These are phyloP conservation scores for Nemania abortiva DNA, from an alignment of 2,329 filamentous ascomycete genomes.

Conservation along the genomic window DNA sequence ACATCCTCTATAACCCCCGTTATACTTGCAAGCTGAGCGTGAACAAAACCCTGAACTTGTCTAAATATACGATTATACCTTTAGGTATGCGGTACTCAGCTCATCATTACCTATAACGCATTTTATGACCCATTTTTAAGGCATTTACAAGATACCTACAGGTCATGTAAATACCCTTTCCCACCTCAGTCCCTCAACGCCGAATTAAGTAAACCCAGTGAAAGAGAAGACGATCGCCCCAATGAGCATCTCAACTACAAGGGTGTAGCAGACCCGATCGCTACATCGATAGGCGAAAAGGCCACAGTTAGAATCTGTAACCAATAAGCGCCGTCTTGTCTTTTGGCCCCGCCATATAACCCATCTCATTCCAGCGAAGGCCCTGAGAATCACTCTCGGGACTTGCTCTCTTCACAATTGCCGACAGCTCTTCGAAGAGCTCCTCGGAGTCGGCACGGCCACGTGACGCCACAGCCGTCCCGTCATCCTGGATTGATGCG, in stretches of 20 bases:
- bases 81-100: too few relatives aligned
- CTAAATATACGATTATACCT: too few relatives aligned
- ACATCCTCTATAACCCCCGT: not conserved
- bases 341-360: not conserved
- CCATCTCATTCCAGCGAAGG: not conserved
- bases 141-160: too few relatives aligned
- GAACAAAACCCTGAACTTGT: not conserved
- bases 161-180: too few relatives aligned
- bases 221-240: too few relatives aligned
- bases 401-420: not conserved
- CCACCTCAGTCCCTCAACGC: too few relatives aligned
- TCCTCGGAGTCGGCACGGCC: not conserved
- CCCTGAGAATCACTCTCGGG: not conserved
- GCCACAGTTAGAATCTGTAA: not conserved
- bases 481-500: not conserved
- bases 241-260: too few relatives aligned
- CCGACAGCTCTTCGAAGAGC: not conserved
- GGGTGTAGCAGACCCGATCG: too few relatives aligned
- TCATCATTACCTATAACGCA: too few relatives aligned
- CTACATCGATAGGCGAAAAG: too few relatives aligned
- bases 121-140: too few relatives aligned
- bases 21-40: not conserved
- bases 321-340: not conserved
- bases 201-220: too few relatives aligned
- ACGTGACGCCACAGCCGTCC: not conserved